Evolutionary conservation across 1,284 basidiomycete genomes (phyloP).

Genomic region (Coniferiporia sulphurascens): DNA sequence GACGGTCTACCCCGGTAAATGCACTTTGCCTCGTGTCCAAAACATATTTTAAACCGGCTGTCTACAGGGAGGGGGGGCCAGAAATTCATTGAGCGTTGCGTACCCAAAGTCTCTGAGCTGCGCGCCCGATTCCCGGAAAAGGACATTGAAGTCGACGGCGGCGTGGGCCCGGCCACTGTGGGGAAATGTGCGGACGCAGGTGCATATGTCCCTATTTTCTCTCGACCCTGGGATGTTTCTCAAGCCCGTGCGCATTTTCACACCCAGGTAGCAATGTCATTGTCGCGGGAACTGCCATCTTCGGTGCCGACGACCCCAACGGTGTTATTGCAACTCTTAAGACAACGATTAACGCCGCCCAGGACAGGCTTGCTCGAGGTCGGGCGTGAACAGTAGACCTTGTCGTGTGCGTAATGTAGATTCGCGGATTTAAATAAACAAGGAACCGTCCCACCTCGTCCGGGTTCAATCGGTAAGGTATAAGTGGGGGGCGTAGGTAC

Average conservation of each 20-base stretch:
- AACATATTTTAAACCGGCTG: too few relatives aligned
- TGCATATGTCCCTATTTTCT: slow-evolving; percentile 30
- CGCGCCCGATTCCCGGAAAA: slow-evolving; percentile 86
- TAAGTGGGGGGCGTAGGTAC: neutral
- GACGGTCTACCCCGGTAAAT: slow-evolving; percentile 72
- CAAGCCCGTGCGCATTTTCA: neutral
- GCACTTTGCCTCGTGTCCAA: too few relatives aligned
- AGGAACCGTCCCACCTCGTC: neutral
- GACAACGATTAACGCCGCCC: slow-evolving; percentile 64
- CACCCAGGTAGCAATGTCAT: slow-evolving; percentile 89
- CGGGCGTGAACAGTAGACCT: slow-evolving; percentile 6
- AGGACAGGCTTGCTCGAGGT: slow-evolving; percentile 39
- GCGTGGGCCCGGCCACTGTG: slow-evolving; percentile 89
- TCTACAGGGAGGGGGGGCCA: slow-evolving; percentile 87
- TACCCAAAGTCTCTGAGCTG: slow-evolving; percentile 91
- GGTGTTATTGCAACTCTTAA: slow-evolving; percentile 74
- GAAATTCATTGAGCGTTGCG: slow-evolving; percentile 92
- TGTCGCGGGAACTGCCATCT: slow-evolving; percentile 96
- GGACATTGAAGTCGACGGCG: slow-evolving; percentile 98
- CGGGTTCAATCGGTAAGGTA: neutral
- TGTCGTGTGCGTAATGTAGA: neutral
- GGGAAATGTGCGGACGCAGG: slow-evolving; percentile 89
- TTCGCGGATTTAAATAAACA: neutral
- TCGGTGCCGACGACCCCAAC: slow-evolving; percentile 76
- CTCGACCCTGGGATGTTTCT: slow-evolving; percentile 5